phyloP scores from a whole-genome alignment of 148 eudicot species.

The Polygonum aviculare region DNA sequence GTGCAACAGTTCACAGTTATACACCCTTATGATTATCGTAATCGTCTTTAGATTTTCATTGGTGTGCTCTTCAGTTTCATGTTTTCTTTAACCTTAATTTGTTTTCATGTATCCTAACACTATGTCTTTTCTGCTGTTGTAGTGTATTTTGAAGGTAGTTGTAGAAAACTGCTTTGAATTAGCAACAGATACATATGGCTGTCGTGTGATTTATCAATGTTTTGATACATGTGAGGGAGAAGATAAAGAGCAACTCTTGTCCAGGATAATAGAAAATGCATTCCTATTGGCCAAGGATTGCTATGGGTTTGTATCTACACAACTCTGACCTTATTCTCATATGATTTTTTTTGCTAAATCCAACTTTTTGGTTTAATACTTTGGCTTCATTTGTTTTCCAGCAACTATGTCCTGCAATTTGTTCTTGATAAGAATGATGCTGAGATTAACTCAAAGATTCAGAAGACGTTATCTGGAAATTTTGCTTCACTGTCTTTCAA shows the following conservation, averaged over 20 bases:
- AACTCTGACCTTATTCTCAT: slow-evolving; percentile 2
- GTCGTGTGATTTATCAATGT: slow-evolving; percentile 44
- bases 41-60: background rate
- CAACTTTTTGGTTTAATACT: background rate
- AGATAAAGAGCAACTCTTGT: slow-evolving; percentile 19
- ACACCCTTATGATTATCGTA: background rate
- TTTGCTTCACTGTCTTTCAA: slow-evolving; percentile 31
- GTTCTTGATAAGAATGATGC: slow-evolving; percentile 22
- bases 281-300: slow-evolving; percentile 37
- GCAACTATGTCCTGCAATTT: slow-evolving; percentile 57
- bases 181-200: slow-evolving; percentile 45
- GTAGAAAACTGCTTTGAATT: slow-evolving; percentile 30
- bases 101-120: background rate
- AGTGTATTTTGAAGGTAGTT: slow-evolving; percentile 34
- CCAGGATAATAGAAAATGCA: slow-evolving; percentile 26
- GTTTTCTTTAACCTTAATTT: background rate
- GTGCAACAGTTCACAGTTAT: background rate
- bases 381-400: slow-evolving; percentile 10
- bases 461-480: slow-evolving; percentile 24
- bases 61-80: background rate
- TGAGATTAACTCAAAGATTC: slow-evolving; percentile 21
- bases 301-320: slow-evolving; percentile 34
- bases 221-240: slow-evolving; percentile 32
- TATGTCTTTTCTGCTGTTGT: slow-evolving; percentile 8
- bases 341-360: background rate